Evolutionary conservation across 202 grass and related monocot genomes (phyloP), one percentile per base, ranked within the genome.

Genomic region (Schoenoplectus triqueter): DNA sequence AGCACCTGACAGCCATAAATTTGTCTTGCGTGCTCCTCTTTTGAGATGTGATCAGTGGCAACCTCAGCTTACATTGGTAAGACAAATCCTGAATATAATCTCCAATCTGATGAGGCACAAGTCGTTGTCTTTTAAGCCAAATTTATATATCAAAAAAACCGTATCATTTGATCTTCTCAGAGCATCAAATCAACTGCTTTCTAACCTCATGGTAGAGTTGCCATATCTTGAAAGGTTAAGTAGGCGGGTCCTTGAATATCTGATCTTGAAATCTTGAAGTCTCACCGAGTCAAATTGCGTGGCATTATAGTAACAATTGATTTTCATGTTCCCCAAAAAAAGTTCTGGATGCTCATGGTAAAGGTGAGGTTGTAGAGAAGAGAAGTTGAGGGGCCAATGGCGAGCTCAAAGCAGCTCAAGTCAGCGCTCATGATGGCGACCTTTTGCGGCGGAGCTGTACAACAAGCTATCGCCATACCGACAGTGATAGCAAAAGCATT

Each of bases 351-450:
- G 69, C 68, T 46, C 21, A 93, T 47, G 10, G 66, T 18, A 17
- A 90, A 60, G 45, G 79, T 90, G 55, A 93, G 91, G 84, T 93
- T 93, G 80, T 90, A 93, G 75, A 64, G 69, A 87, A 93, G 3
- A 49, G 80, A 11, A 72, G 88, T 70, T 10, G 39, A 1, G 0
- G 85, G 62, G 7, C 7, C 0, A 10, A 10, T 44, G 69, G 63
- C 9, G 22, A 92, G 76, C 8, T 70, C 1, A 65, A 92, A 92
- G 13, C 86, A 84, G 10, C 75, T 41, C 7, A 92, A 87, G 14
- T 86, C 64, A 57, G 88, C 91, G 52, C 85, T 79, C 9, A 79
- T 78, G 11, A 92, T 70, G 7, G 76, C 44, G 54, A 90, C 44
- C 14, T 49, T 8, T 68, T 64, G 73, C 31, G 31, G 14, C 60